A percentile compares a stretch with the other conserved stretches of the same genome.
Evolutionary conservation across 31 red algal genomes (phyloP).

Genomic region (Endocladia muricata): DNA sequence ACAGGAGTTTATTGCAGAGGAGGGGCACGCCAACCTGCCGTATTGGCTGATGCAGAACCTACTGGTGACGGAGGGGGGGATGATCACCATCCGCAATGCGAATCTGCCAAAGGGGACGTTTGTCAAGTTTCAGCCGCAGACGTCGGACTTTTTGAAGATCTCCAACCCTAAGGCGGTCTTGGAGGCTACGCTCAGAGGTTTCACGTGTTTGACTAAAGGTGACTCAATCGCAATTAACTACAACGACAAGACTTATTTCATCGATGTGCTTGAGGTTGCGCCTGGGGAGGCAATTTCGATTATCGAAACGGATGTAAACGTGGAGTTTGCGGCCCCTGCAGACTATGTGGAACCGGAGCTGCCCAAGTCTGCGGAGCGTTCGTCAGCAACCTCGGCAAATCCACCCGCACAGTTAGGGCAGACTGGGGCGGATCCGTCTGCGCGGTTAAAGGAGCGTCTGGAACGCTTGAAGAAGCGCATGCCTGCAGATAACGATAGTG

Average conservation of each 20-base stretch:
- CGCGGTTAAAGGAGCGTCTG: constrained; percentile 55
- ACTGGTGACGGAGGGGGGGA: constrained; percentile 71
- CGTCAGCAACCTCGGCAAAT: not conserved
- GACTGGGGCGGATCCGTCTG: constrained; percentile 22
- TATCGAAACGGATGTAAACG: constrained; percentile 94
- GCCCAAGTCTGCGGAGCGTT: not conserved
- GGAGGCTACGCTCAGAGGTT: constrained; percentile 84
- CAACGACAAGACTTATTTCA: constrained; percentile 82
- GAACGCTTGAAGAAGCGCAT: constrained; percentile 60
- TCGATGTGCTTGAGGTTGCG: constrained; percentile 79
- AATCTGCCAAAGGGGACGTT: constrained; percentile 81
- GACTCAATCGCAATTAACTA: constrained; percentile 96
- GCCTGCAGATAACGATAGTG: constrained; percentile 44
- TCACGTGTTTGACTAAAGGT: constrained; percentile 85
- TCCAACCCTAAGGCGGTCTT: constrained; percentile 90
- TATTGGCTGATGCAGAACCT: constrained; percentile 97
- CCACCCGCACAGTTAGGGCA: constrained; percentile 1
- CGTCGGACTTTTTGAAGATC: constrained; percentile 88
- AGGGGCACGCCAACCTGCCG: constrained; percentile 87
- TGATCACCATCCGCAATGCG: constrained; percentile 80
- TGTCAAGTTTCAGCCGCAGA: constrained; percentile 96
- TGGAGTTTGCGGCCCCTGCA: constrained; percentile 90
- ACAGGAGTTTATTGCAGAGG: constrained; percentile 95
- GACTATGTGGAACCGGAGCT: constrained; percentile 77
- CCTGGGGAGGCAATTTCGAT: constrained; percentile 94